Evolutionary conservation across 2,329 filamentous ascomycete genomes (phyloP), one percentile per base, ranked within the genome.

Genomic region (Clathrospora elynae): DNA sequence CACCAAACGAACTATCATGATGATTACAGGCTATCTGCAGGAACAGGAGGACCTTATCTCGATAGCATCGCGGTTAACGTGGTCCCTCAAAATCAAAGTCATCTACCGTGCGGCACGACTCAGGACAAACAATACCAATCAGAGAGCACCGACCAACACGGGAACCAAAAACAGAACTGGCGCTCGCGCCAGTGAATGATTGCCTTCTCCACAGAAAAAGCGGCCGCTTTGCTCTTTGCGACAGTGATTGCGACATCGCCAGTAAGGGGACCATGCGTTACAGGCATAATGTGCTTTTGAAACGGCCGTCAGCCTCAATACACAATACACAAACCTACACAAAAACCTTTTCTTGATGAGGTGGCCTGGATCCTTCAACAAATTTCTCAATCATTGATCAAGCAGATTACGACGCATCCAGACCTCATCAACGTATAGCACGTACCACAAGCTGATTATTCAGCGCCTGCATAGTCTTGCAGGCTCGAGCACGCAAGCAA

Each of bases 381-480:
- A 22, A 12, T 30, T 20, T 14, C 7, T 5, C 28, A 33, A 36
- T 35, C 36, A 19, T 28, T 26, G 25, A 35, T 28, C 28, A 14
- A 31, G 31, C 17, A 41, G 31, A 35, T 25, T 16, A 29, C 14
- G 16, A 35, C 31, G 42, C 36, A 20, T 32, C 36, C 31, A 31
- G 30, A 23, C 30, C 28, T 22, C 37, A 42, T 34, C 29, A 29
- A 38, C 34, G 29, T 16, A 35, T 18, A 19, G 25, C 39, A 25
- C 39, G n/a, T n/a, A n/a, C n/a, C n/a, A n/a, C n/a, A n/a, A n/a
- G n/a, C n/a, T n/a, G n/a, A n/a, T n/a, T n/a, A n/a, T n/a, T n/a
- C n/a, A n/a, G n/a, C n/a, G n/a, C n/a, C 49, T 56, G 52, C 58
- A 61, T 57, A 53, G 59, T 59, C 51, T 55, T 49, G 56, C 55